Evolutionary conservation across 768 basidiomycete genomes (phyloP).

Genomic region (Suillus hirtellus): DNA sequence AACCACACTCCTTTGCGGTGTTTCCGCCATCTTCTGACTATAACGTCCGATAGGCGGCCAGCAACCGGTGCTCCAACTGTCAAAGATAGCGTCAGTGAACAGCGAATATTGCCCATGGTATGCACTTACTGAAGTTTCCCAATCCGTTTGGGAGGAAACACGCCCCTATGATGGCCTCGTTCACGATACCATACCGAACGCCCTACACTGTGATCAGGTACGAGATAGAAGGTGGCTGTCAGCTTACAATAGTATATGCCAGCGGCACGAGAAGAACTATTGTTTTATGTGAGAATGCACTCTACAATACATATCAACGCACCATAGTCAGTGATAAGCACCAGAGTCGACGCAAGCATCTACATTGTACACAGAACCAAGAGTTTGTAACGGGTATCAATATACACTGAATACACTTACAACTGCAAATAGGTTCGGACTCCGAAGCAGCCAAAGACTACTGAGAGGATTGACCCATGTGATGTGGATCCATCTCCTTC

Average conservation of each 20-base stretch:
- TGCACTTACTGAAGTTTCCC: slow-evolving; percentile 56
- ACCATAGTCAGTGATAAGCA: neutral
- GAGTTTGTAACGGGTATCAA: neutral
- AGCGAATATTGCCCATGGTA: neutral
- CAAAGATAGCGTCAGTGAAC: neutral
- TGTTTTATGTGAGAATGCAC: slow-evolving; percentile 32
- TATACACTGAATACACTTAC: slow-evolving; percentile 37
- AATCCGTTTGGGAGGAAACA: slow-evolving; percentile 60
- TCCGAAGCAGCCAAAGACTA: slow-evolving; percentile 51
- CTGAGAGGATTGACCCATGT: slow-evolving; percentile 58
- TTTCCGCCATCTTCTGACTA: slow-evolving; percentile 46
- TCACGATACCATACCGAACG: slow-evolving; percentile 53
- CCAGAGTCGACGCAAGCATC: slow-evolving; percentile 3
- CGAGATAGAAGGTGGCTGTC: neutral
- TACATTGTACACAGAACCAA: neutral
- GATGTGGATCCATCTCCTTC: slow-evolving; percentile 30
- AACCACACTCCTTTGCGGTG: slow-evolving; percentile 54
- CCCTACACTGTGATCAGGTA: slow-evolving; percentile 38
- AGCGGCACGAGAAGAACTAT: slow-evolving; percentile 51
- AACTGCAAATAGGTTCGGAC: slow-evolving; percentile 56
- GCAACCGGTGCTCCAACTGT: slow-evolving; percentile 59
- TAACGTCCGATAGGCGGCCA: slow-evolving; percentile 54
- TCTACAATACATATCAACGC: neutral
- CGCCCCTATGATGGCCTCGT: slow-evolving; percentile 56
- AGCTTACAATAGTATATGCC: slow-evolving; percentile 57